Evolutionary conservation across 768 basidiomycete species (phyloP), one percentile per base, ranked within the genome.

Genomic region (Lentinus tigrinus): DNA sequence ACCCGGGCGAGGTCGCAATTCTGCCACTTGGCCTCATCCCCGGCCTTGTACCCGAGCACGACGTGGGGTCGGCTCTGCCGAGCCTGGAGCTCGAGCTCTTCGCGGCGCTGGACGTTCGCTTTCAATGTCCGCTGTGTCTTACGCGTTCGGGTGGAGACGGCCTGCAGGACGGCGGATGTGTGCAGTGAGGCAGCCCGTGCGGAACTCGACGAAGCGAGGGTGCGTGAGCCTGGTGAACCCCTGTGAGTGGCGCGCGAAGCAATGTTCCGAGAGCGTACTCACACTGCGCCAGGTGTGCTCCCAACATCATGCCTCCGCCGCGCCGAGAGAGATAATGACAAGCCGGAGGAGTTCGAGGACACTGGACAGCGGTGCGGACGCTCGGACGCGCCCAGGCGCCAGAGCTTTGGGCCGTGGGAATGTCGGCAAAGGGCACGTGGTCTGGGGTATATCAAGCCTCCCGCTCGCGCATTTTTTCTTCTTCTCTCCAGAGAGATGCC

Each of bases 11-110:
- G 84, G 71, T 85, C 80, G 69, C 84, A 85, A 24, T 77, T 74
- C 39, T 70, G 65, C 91, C 93, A 95, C 67, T 84, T 85, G 54
- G 75, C 67, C 54, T 87, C 85, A 53, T 89, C 81, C 59, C 81
- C 80, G 6, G 82, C 76, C 40, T 84, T 78, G 16, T 84, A 84
- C 13, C 95, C 95, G 6, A 94, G 82, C 16, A 95, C 80, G 56
- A 89, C 84, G 64, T 90, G 86, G 16, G 88, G 81, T 46, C 73
- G 76, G 53, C 69, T 78, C 28, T 65, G 76, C 40, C 71, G 73
- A 21, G 72, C 77, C 48, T 66, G 67, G 56, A 71, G 70, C 60
- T 59, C 65, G 53, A 74, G 76, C 63, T 78, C 77, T 34, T 75
- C 77, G 58, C 79, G 78, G 60, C 79, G 76, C 58, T 72, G 75